Percentiles rank a stretch among this genome's conserved stretches.
Evolutionary conservation across 108 stramenopile species (phyloP).

Genomic region (Epipyxis sp.): DNA sequence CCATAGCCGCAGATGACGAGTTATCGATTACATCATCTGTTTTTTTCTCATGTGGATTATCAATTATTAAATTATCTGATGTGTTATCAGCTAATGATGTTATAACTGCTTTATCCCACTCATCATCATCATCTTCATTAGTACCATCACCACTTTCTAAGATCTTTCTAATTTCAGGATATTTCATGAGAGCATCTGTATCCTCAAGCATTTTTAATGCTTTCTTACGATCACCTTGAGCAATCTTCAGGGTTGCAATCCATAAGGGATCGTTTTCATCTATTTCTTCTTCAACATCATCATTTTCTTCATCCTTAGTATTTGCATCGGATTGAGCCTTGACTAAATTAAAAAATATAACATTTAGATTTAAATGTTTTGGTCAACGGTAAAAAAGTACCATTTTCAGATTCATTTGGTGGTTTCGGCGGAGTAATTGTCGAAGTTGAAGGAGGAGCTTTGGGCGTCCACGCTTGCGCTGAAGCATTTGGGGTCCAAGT

Average conservation of each 20-base stretch:
- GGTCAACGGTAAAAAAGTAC: not conserved
- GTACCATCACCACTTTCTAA: constrained; percentile 2
- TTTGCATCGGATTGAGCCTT: not conserved
- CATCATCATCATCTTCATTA: not conserved
- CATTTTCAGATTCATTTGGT: not conserved
- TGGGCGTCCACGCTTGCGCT: too few species aligned
- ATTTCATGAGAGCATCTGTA: constrained; percentile 49
- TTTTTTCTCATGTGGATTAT: not conserved
- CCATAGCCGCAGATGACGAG: not conserved
- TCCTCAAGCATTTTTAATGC: constrained; percentile 54
- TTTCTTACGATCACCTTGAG: constrained; percentile 44
- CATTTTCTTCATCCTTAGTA: not conserved
- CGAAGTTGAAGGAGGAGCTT: too few species aligned
- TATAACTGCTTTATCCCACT: not conserved
- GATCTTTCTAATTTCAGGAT: constrained; percentile 37
- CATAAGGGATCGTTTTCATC: constrained; percentile 61
- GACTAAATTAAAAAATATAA: too few species aligned
- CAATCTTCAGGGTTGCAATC: constrained; percentile 48
- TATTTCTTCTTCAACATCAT: not conserved
- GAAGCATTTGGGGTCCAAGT: too few species aligned
- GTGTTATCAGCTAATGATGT: constrained; percentile 1
- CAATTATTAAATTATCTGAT: constrained; percentile 17
- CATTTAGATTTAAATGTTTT: too few species aligned
- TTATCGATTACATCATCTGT: not conserved
- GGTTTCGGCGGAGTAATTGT: too few species aligned